Conservation (phyloP, 306 rosid genomes). For the Fragaria ananassa region DNA sequence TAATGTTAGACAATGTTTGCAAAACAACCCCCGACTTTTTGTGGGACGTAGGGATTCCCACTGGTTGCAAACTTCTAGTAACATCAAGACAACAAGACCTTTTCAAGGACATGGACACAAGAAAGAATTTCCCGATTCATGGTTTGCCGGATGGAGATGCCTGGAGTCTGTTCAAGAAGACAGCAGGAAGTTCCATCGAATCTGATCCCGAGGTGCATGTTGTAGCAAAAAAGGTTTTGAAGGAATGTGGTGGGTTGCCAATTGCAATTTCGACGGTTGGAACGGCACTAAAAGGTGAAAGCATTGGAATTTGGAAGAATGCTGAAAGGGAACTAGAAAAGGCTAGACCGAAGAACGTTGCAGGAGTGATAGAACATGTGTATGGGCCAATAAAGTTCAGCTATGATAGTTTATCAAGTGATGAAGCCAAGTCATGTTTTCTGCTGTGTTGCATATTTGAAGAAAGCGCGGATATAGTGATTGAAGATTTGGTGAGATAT, state of each 20-base stretch:
- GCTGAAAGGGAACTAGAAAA: background rate
- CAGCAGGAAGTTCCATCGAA: background rate
- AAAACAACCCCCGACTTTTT: background rate
- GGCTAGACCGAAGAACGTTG: background rate
- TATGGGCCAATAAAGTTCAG: background rate
- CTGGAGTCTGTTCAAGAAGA: conserved; percentile 3
- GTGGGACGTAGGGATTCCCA: background rate
- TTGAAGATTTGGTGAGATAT: background rate
- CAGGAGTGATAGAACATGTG: background rate
- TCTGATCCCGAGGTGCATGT: background rate
- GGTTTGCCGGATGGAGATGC: background rate
- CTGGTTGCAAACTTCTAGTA: background rate
- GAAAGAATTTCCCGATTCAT: background rate
- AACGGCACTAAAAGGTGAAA: conserved; percentile 28
- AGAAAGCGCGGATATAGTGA: background rate
- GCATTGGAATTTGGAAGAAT: conserved; percentile 31
- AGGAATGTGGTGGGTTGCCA: conserved; percentile 36
- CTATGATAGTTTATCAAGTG: background rate
- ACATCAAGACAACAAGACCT: background rate
- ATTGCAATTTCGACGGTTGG: conserved; percentile 32
- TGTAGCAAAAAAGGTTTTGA: conserved; percentile 24
- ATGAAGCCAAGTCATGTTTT: background rate
- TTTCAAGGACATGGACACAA: background rate
- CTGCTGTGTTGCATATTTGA: background rate
- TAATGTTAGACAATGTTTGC: conserved; percentile 8